phyloP scores from a whole-genome alignment of 345 rosid genomes.

The Salix suchowensis region DNA sequence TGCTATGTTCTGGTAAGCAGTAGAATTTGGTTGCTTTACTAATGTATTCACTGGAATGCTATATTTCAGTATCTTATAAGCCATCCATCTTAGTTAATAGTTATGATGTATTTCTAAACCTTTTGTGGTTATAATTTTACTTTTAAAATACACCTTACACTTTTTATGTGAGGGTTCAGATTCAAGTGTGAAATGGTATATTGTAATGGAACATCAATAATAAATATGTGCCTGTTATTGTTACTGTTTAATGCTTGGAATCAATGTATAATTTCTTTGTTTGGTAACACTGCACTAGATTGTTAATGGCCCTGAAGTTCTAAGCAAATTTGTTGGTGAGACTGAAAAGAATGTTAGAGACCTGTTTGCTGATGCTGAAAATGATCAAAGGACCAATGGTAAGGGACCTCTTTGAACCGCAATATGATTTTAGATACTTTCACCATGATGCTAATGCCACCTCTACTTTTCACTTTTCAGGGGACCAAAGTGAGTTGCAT shows the following conservation, averaged over 20 bases:
- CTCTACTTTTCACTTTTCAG: constrained; percentile 41
- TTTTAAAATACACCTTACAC: background rate
- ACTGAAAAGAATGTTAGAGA: constrained; percentile 95
- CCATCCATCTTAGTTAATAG: background rate
- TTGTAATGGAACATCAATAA: background rate
- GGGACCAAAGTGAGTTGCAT: constrained; percentile 93
- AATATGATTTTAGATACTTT: background rate
- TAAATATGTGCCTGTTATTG: background rate
- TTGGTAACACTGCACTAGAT: constrained; percentile 46
- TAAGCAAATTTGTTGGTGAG: constrained; percentile 98
- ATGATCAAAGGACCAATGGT: constrained; percentile 84
- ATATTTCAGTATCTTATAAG: background rate
- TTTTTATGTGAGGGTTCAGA: background rate
- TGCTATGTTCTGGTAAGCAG: background rate
- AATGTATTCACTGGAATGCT: background rate
- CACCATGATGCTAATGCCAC: constrained; percentile 8
- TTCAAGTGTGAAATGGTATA: background rate
- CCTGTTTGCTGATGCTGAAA: constrained; percentile 96
- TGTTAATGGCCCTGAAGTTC: constrained; percentile 95
- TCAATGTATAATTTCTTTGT: constrained; percentile 11
- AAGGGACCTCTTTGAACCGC: constrained; percentile 13
- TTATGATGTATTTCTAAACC: background rate
- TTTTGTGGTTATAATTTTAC: background rate
- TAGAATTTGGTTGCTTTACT: background rate
- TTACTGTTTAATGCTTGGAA: background rate